Percentiles rank a stretch among this genome's conserved stretches.
Conservation (phyloP, 2,329 filamentous ascomycete species). For the Magnaporthiopsis incrustans region DNA sequence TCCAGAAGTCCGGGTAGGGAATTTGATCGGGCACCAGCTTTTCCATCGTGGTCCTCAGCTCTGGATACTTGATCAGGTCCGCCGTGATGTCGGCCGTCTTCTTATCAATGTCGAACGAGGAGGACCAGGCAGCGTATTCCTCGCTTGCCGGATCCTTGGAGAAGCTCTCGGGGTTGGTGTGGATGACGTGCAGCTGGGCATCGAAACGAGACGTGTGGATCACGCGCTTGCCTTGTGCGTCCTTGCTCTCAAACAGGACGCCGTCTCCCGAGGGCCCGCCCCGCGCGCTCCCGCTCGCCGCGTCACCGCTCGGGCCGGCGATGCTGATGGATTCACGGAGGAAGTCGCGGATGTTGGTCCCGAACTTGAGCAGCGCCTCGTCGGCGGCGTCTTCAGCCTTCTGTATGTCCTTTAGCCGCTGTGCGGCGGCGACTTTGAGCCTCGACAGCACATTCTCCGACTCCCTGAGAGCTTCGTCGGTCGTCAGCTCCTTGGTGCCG, state of each 20-base stretch:
- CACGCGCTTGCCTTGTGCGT: constrained; percentile 80
- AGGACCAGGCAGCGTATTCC: constrained; percentile 67
- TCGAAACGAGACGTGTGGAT: constrained; percentile 94
- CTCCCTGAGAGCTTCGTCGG: constrained; percentile 35
- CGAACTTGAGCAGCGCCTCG: constrained; percentile 87
- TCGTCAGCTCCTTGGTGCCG: constrained; percentile 4
- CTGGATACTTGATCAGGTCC: constrained; percentile 79
- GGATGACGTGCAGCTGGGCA: constrained; percentile 91
- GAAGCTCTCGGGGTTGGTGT: constrained; percentile 76
- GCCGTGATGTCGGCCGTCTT: constrained; percentile 77
- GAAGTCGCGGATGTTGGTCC: constrained; percentile 82
- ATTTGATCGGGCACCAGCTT: constrained; percentile 88
- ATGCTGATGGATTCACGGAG: constrained; percentile 85
- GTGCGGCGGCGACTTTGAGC: constrained; percentile 68
- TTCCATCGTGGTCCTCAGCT: constrained; percentile 86
- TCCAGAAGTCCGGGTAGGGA: constrained; percentile 88
- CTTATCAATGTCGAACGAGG: constrained; percentile 68
- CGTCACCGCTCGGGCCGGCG: constrained; percentile 28
- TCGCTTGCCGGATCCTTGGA: constrained; percentile 68
- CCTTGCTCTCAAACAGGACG: constrained; percentile 89
- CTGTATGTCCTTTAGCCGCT: constrained; percentile 81
- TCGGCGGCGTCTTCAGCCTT: constrained; percentile 92
- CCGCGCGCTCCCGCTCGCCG: constrained; percentile 2
- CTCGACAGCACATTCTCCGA: constrained; percentile 64
- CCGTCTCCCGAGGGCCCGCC: constrained; percentile 36